These are phyloP conservation scores for Apiospora malaysiana DNA, from an alignment of 2,329 filamentous ascomycete genomes.

Conservation along the genomic window DNA sequence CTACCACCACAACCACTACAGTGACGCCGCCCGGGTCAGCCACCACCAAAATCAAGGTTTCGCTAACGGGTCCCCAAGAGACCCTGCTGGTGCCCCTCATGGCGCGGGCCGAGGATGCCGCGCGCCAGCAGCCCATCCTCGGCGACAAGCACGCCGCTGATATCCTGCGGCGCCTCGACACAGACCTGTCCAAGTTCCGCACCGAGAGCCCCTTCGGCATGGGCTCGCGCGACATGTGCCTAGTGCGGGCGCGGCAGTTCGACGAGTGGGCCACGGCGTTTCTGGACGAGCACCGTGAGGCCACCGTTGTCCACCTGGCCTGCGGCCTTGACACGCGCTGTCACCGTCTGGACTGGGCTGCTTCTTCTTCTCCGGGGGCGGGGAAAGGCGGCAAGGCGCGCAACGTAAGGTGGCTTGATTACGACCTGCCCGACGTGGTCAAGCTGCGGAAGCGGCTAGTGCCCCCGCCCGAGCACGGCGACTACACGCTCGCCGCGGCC, in stretches of 20 bases:
- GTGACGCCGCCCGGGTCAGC: not conserved
- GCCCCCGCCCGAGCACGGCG: conserved; percentile 28
- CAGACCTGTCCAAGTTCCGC: conserved; percentile 33
- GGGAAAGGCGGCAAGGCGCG: not conserved
- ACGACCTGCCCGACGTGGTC: conserved; percentile 43
- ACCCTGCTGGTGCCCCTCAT: conserved; percentile 35
- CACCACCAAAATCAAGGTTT: conserved; percentile 28
- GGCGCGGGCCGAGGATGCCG: conserved; percentile 33
- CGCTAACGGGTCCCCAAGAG: conserved; percentile 31
- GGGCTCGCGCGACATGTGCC: conserved; percentile 16
- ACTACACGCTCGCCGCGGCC: conserved; percentile 37
- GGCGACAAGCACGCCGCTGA: conserved; percentile 30
- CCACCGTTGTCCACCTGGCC: conserved; percentile 31
- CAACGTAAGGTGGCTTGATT: conserved; percentile 41
- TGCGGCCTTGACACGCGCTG: conserved; percentile 35
- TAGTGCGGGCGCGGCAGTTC: conserved; percentile 25
- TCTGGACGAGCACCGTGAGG: conserved; percentile 30
- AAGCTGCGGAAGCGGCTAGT: conserved; percentile 37
- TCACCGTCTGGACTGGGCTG: conserved; percentile 33
- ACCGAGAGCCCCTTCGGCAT: conserved; percentile 19
- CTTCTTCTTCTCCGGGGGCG: not conserved
- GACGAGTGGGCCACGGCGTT: conserved; percentile 37
- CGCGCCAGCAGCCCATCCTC: conserved; percentile 29
- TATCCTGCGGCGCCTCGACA: conserved; percentile 32
- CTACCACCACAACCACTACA: not conserved